phyloP scores from a whole-genome alignment of 805 yeast species.

The Yarrowia sp. region DNA sequence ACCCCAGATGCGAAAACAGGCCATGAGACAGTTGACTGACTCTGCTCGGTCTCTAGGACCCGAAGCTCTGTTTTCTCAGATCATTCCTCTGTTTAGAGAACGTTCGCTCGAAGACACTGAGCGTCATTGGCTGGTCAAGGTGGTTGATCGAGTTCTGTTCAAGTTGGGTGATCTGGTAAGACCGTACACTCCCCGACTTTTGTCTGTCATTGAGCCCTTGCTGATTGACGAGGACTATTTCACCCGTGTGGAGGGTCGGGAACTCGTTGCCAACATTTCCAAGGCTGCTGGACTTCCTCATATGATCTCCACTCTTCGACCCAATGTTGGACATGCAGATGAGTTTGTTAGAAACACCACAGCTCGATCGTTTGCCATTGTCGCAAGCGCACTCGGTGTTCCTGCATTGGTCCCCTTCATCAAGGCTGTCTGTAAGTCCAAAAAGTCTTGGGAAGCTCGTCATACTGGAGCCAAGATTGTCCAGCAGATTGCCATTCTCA shows the following conservation, averaged over 20 bases:
- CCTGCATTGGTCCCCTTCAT: conserved; percentile 77
- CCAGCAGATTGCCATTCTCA: conserved; percentile 72
- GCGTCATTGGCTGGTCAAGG: conserved; percentile 79
- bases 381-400: conserved; percentile 79
- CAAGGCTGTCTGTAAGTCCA: conserved; percentile 77
- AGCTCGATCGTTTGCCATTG: conserved; percentile 82
- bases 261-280: conserved; percentile 73
- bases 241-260: conserved; percentile 80
- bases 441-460: conserved; percentile 79
- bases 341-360: conserved; percentile 80
- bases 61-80: conserved; percentile 65
- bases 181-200: conserved; percentile 75
- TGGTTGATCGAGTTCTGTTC: conserved; percentile 71
- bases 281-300: conserved; percentile 83
- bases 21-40: conserved; percentile 71
- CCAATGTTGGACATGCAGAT: conserved; percentile 82
- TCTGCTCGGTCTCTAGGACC: conserved; percentile 74
- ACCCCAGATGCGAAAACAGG: conserved; percentile 68
- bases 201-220: conserved; percentile 78
- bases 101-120: conserved; percentile 78
- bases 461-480: conserved; percentile 81
- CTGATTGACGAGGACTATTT: conserved; percentile 78
- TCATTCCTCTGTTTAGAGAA: conserved; percentile 80
- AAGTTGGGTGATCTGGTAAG: conserved; percentile 68
- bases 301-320: conserved; percentile 78